These are phyloP conservation scores for Singerocomus rubriflavus DNA, from an alignment of 1,284 basidiomycete species.

Conservation along the genomic window DNA sequence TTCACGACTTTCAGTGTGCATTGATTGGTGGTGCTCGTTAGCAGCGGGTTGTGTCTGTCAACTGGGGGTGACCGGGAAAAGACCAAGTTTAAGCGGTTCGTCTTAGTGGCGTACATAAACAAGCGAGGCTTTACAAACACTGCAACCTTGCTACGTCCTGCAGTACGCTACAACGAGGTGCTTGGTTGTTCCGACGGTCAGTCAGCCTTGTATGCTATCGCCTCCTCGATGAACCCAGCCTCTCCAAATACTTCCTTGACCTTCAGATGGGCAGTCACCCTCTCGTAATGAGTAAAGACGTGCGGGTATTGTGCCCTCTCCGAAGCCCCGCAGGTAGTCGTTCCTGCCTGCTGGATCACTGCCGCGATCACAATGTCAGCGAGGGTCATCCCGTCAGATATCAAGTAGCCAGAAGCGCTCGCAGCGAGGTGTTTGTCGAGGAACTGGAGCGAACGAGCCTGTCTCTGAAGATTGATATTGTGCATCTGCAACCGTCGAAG, in stretches of 20 bases:
- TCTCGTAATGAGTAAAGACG: constrained; percentile 49
- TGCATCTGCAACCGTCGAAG: constrained; percentile 25
- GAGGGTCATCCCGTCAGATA: constrained; percentile 57
- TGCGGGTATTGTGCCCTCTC: constrained; percentile 48
- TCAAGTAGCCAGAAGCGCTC: constrained; percentile 48
- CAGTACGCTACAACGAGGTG: neutral
- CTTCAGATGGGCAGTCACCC: constrained; percentile 47
- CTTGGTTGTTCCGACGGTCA: neutral
- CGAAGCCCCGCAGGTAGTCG: constrained; percentile 39
- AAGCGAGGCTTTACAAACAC: neutral
- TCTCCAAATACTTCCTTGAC: constrained; percentile 42
- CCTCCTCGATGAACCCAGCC: constrained; percentile 21
- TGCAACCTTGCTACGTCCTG: neutral
- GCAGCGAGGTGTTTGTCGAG: constrained; percentile 51
- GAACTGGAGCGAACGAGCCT: constrained; percentile 33
- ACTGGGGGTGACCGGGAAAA: neutral
- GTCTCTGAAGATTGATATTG: constrained; percentile 17
- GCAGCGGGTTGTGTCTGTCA: neutral
- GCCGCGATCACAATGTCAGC: constrained; percentile 56
- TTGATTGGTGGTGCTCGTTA: neutral
- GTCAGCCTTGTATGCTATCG: constrained; percentile 13
- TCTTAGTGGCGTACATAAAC: constrained; percentile 11
- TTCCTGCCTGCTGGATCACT: constrained; percentile 34
- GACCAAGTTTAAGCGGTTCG: neutral
- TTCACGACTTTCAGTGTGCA: neutral